Percentiles rank a stretch among this genome's conserved stretches.
Conservation (phyloP, 2,329 filamentous ascomycete genomes). For the Sarocladiaceae sp. region DNA sequence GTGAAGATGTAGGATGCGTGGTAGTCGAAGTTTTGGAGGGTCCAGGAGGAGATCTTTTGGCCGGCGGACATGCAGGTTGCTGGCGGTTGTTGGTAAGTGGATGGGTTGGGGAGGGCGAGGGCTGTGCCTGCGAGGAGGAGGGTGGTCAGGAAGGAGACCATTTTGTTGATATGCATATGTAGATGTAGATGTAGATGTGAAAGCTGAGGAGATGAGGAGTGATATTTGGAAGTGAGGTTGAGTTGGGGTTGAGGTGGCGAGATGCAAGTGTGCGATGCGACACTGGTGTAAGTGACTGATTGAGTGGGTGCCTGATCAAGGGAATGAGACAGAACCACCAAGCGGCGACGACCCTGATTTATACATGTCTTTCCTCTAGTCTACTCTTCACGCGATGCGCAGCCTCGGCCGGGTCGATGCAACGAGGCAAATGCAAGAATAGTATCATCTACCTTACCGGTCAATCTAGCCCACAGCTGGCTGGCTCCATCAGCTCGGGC, state of each 20-base stretch:
- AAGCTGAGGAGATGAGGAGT: not conserved
- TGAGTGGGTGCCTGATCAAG: not conserved
- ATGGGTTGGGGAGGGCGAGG: constrained; percentile 18
- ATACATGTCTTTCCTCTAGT: too few relatives aligned
- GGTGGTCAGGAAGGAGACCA: constrained; percentile 17
- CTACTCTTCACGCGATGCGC: not conserved
- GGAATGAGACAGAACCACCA: constrained; percentile 4
- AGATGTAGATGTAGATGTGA: not conserved
- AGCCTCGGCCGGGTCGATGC: not conserved
- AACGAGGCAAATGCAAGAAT: not conserved
- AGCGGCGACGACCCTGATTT: not conserved
- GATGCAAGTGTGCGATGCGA: not conserved
- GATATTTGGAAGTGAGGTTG: not conserved
- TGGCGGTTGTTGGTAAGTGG: constrained; percentile 10
- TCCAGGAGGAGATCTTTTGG: constrained; percentile 27
- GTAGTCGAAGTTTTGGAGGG: constrained; percentile 40
- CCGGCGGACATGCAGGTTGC: constrained; percentile 18
- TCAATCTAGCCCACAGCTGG: not conserved
- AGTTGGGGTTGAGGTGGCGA: not conserved
- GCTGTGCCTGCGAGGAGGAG: constrained; percentile 21
- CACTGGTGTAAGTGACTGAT: constrained; percentile 3
- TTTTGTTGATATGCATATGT: constrained; percentile 9
- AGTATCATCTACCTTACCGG: not conserved
- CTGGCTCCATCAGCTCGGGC: not conserved
- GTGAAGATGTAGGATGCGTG: constrained; percentile 44